These are phyloP conservation scores for Pilatotrama ljubarskyi DNA, from an alignment of 768 basidiomycete species.

Conservation along the genomic window DNA sequence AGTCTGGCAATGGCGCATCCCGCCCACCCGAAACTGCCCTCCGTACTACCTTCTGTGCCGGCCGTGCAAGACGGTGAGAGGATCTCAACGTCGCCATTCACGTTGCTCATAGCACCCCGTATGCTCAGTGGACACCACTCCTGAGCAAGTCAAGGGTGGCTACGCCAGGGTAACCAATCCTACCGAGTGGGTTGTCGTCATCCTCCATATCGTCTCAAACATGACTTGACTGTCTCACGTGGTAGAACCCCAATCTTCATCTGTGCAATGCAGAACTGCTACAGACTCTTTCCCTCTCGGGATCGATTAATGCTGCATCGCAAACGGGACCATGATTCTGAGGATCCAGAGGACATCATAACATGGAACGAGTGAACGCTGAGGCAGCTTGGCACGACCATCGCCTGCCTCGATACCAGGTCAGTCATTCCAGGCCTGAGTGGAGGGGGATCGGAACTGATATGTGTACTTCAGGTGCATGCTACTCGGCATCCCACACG, in stretches of 20 bases:
- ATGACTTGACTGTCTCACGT: conserved; percentile 6
- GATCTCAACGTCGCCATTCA: not conserved
- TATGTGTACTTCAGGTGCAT: not conserved
- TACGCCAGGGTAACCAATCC: conserved; percentile 66
- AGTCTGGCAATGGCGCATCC: conserved; percentile 16
- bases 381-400: too few species aligned
- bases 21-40: conserved; percentile 40
- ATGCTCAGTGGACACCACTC: conserved; percentile 55
- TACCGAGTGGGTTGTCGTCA: conserved; percentile 50
- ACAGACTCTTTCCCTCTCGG: conserved; percentile 68
- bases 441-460: not conserved
- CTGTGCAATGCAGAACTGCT: conserved; percentile 70
- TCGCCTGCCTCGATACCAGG: not conserved
- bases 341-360: conserved; percentile 56
- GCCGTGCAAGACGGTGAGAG: conserved; percentile 47
- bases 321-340: conserved; percentile 67
- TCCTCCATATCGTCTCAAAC: not conserved
- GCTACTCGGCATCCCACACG: not conserved
- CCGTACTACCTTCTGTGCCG: conserved; percentile 49
- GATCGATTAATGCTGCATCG: conserved; percentile 71
- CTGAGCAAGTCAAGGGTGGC: conserved; percentile 51
- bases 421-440: not conserved
- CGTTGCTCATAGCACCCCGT: not conserved
- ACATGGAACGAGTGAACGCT: conserved; percentile 68
- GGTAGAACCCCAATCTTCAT: conserved; percentile 79